phyloP scores from a whole-genome alignment of 1,284 basidiomycete species.

The Thecaphora frezii region DNA sequence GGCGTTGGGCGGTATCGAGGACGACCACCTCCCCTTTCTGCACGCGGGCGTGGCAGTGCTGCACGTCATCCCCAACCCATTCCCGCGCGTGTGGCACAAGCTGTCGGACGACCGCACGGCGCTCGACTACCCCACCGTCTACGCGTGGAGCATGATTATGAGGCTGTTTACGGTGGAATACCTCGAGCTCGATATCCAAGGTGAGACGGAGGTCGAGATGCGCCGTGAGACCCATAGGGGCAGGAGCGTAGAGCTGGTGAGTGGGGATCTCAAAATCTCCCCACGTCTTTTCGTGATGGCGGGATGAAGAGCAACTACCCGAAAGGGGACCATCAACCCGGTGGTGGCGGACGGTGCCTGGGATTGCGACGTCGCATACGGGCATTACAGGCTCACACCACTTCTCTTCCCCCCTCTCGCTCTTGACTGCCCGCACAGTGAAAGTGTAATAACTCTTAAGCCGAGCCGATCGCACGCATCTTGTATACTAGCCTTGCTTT shows the following conservation, averaged over 20 bases:
- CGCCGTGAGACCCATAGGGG: too few relatives aligned
- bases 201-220: background rate
- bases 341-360: too few relatives aligned
- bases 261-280: background rate
- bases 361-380: too few relatives aligned
- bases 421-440: too few relatives aligned
- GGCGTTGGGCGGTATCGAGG: constrained; percentile 73
- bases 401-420: too few relatives aligned
- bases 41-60: constrained; percentile 79
- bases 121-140: constrained; percentile 81
- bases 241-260: background rate
- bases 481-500: too few relatives aligned
- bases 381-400: too few relatives aligned
- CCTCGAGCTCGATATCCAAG: constrained; percentile 66
- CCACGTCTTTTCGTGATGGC: too few relatives aligned
- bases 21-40: constrained; percentile 94
- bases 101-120: constrained; percentile 85
- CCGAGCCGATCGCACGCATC: too few relatives aligned
- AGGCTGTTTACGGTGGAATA: constrained; percentile 89
- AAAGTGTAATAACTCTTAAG: too few relatives aligned
- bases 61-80: constrained; percentile 86
- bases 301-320: too few relatives aligned
- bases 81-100: constrained; percentile 89
- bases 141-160: constrained; percentile 78
- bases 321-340: too few relatives aligned